Base-by-base conservation (phyloP, 768 basidiomycete species). In the Hortiboletus flavorubellus region DNA sequence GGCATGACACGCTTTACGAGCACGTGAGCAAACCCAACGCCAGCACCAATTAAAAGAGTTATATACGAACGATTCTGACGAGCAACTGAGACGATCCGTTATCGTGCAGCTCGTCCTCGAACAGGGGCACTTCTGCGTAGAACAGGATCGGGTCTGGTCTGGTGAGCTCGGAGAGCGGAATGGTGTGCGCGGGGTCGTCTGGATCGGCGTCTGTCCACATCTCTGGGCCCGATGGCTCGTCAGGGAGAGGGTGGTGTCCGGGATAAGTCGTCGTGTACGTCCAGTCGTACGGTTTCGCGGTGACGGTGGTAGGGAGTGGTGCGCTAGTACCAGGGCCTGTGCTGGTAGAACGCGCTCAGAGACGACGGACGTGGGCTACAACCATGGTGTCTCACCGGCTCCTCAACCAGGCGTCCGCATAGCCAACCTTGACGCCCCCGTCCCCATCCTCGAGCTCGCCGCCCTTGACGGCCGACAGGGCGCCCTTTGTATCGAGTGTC, bases 91-190 rank as follows among this genome's bases (percentile, higher is more conserved):
- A 94, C 7, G 91, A 84, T 0, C 97, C 97, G 66, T 98, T 98
- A 67, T 99, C 97, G 66, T 98, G 94, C 43, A 98, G 77, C 70
- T 99, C 97, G 68, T 98, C 94, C 66, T 99, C 96, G 67, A 91
- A 98, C 5, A 98, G 74, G 0, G 93, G 91, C 1, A 98, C 83
- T 64, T 98, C 95, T 8, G 96, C 93, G 66, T 96, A 98, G 72
- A 96, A 99, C n/a, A 98, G 76, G 61, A 98, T 98, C 15, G 97
- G 97, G 72, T 98, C 96, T 54, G 86, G 91, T 29, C 90, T 82
- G 10, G 87, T 88, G 31, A 98, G 81, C 59, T 95, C 87, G 1
- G 85, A 81, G 61, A 96, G 77, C 1, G 96, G 94, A 53, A 99
- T 95, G 9, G 68, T 59, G 62, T 94, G 86, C 0, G 73, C 65